A percentile compares a stretch with the other conserved stretches of the same genome.
Conservation (phyloP, 1,284 basidiomycete species). For the Apiotrichum veenhuisii region DNA sequence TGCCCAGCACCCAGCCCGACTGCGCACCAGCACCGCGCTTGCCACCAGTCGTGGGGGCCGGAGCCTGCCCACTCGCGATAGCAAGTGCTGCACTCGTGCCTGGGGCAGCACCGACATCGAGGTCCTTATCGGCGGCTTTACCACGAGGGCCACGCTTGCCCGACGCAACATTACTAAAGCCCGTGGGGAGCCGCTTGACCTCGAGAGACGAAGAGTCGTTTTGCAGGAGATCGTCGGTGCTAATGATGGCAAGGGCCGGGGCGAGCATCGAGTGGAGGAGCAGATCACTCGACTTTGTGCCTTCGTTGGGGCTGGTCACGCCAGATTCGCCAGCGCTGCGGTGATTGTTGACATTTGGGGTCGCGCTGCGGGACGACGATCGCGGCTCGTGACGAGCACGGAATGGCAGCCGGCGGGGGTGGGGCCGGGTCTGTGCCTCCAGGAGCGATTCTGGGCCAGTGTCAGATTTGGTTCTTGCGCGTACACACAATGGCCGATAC, state of each 20-base stretch:
- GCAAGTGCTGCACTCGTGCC: constrained; percentile 39
- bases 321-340: constrained; percentile 14
- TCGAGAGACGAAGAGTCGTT: constrained; percentile 40
- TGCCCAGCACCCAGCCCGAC: constrained; percentile 42
- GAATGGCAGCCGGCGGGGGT: constrained; percentile 37
- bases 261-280: constrained; percentile 38
- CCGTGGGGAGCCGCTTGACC: constrained; percentile 36
- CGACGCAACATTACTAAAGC: constrained; percentile 23
- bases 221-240: constrained; percentile 45
- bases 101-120: constrained; percentile 32
- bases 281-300: constrained; percentile 34
- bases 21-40: constrained; percentile 37
- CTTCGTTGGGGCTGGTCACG: constrained; percentile 17
- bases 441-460: constrained; percentile 37
- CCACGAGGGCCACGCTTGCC: constrained; percentile 43
- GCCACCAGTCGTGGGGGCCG: constrained; percentile 18
- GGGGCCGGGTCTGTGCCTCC: constrained; percentile 40
- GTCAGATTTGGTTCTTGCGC: too few species aligned
- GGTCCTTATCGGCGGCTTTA: constrained; percentile 27
- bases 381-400: constrained; percentile 21
- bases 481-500: too few species aligned
- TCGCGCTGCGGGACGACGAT: constrained; percentile 11
- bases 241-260: constrained; percentile 38
- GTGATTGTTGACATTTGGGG: constrained; percentile 14
- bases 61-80: constrained; percentile 32